Evolutionary conservation across 2,329 filamentous ascomycete genomes (phyloP), one percentile per base, ranked within the genome.

Genomic region (Hortaea sp.): DNA sequence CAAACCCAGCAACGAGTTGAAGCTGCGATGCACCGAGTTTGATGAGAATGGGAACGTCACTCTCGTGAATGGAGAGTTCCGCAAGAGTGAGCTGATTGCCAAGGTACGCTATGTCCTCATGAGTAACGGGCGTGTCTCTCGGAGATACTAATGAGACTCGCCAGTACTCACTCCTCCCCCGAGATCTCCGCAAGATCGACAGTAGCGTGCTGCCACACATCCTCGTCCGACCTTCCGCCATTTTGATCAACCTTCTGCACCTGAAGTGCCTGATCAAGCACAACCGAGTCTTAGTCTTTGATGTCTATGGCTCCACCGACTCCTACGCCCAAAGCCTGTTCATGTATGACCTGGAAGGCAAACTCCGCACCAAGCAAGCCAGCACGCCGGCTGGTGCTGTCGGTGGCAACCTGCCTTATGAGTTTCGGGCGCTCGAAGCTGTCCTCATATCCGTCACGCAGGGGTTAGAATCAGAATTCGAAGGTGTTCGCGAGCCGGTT

Each of bases 181-280:
- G 92, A 51, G 92, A 98, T 71, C 74, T 98, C 47, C 85, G 92
- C 58, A 98, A 98, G 69, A 95, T 98, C 61, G 92, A 98, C 65
- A 95, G 89, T 10, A 95, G 88, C 48, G 86, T 94, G 50, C 78
- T 98, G 20, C 92, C 92, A 6, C 89, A 95, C 61, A 97, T 98
- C 47, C 82, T 97, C 53, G 82, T 98, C 53, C 88, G 92, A 31
- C 88, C 88, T 5, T 89, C 85, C 6, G 88, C 90, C 4, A 97
- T 98, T 52, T 76, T 98, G 1, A 85, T 98, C 57, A 98, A 97
- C 62, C 76, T 98, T 7, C 79, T 97, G n/a, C 92, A 98, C 66
- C 79, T 98, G 41, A 86, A 92, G 50, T 92, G 95, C 44, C 76
- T 98, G 27, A 95, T 98, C 64, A 95, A 95, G 70, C 80, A 89